Evolutionary conservation across 2,329 filamentous ascomycete genomes (phyloP).

Genomic region (Penicillium digitatum): DNA sequence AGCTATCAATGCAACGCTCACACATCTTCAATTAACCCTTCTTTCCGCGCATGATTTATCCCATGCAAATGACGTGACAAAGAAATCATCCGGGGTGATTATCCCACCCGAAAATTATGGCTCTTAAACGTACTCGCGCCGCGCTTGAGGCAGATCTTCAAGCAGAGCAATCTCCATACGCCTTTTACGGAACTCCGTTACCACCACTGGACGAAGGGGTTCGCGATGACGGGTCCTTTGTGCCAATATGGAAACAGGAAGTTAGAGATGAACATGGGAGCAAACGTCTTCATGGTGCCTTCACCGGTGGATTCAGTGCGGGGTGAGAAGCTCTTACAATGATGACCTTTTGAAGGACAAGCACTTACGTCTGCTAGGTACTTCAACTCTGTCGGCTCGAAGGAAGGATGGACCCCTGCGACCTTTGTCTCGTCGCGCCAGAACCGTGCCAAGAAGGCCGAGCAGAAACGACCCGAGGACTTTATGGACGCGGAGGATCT

Average conservation of each 20-base stretch:
- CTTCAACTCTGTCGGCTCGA: slow-evolving; percentile 96
- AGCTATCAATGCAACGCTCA: neutral
- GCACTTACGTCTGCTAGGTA: slow-evolving; percentile 58
- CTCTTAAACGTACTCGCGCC: slow-evolving; percentile 72
- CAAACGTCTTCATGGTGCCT: slow-evolving; percentile 89
- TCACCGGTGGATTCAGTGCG: slow-evolving; percentile 94
- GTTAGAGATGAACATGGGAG: slow-evolving; percentile 87
- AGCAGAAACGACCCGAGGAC: slow-evolving; percentile 69
- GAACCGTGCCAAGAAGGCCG: slow-evolving; percentile 58
- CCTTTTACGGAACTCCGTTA: slow-evolving; percentile 77
- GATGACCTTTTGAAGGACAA: neutral
- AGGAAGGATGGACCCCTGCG: slow-evolving; percentile 93
- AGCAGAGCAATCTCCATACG: slow-evolving; percentile 66
- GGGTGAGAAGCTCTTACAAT: slow-evolving; percentile 58
- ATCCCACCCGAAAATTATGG: slow-evolving; percentile 50
- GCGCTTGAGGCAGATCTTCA: slow-evolving; percentile 72
- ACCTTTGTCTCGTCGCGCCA: slow-evolving; percentile 86
- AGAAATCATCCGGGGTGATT: neutral
- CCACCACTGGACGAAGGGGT: slow-evolving; percentile 70
- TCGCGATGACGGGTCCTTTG: slow-evolving; percentile 85
- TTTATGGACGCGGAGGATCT: slow-evolving; percentile 99
- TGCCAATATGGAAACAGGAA: slow-evolving; percentile 98
- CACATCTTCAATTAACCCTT: neutral
- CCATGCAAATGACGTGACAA: slow-evolving; percentile 7
- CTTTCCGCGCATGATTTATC: neutral